phyloP scores from a whole-genome alignment of 2,329 filamentous ascomycete genomes.

The Stagonosporopsis chrysanthemi region DNA sequence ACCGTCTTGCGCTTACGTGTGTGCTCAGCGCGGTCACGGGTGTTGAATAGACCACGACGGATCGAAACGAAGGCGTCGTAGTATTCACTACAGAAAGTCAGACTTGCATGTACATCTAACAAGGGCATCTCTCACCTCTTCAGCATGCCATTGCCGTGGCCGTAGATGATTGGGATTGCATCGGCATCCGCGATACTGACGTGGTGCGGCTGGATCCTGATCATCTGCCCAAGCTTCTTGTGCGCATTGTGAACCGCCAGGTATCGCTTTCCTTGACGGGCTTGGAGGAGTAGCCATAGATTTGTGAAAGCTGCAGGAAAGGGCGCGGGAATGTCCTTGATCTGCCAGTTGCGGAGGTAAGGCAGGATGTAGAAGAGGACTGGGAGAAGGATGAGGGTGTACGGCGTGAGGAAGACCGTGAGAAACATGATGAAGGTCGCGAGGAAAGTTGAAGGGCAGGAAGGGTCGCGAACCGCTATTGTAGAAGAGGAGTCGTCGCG shows the following conservation, averaged over 20 bases:
- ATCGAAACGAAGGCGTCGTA: slow-evolving; percentile 94
- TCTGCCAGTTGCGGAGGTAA: slow-evolving; percentile 66
- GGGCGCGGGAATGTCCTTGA: slow-evolving; percentile 65
- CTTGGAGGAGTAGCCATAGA: slow-evolving; percentile 75
- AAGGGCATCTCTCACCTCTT: slow-evolving; percentile 49
- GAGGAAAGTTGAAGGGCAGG: slow-evolving; percentile 2
- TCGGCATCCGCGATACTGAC: slow-evolving; percentile 80
- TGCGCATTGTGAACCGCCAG: slow-evolving; percentile 75
- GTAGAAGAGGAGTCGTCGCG: slow-evolving; percentile 11
- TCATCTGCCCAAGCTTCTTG: slow-evolving; percentile 77
- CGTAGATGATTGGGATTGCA: slow-evolving; percentile 80
- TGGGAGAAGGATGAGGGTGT: slow-evolving; percentile 58
- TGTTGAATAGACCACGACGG: slow-evolving; percentile 86
- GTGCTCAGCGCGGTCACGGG: slow-evolving; percentile 80
- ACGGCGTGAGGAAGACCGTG: slow-evolving; percentile 54
- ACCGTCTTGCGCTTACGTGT: slow-evolving; percentile 89
- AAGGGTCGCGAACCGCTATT: not conserved
- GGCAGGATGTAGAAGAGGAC: slow-evolving; percentile 65
- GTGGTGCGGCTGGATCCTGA: slow-evolving; percentile 85
- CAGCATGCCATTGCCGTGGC: slow-evolving; percentile 62
- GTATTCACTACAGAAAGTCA: slow-evolving; percentile 67
- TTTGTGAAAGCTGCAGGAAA: slow-evolving; percentile 75
- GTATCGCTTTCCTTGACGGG: slow-evolving; percentile 66
- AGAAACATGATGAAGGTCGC: slow-evolving; percentile 37
- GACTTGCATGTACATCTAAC: not conserved